Base-by-base conservation (phyloP, 352 stramenopile genomes). In the Blastocystis sp. region DNA sequence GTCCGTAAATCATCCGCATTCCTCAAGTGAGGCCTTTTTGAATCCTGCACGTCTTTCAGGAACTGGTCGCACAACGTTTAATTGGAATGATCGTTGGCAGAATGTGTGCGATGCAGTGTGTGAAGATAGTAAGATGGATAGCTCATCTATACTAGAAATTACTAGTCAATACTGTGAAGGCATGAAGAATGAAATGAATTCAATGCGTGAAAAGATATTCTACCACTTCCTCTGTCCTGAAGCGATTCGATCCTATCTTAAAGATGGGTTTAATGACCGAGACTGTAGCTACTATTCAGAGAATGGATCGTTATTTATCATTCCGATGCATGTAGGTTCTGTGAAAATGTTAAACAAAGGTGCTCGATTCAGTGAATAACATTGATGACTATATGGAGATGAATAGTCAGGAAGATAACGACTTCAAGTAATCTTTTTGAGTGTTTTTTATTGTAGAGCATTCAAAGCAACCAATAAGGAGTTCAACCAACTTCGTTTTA, bases 51-150 rank as follows among this genome's bases (percentile, higher is more conserved):
- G 73, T 24, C 24, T 85, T 20, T 85, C 73, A 3, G 43, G 66
- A 16, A 24, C 53, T 5, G 50, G 47, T 3, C n/a, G 3, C 1
- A 50, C 3, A 3, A 18, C 50, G n/a, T 34, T 47, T 6, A 85
- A 7, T 11, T 85, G 73, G 73, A 85, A 85, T 43, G 73, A 85
- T 18, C 20, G 45, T 9, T 85, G 73, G 73, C 73, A 85, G 73
- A 69, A 68, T 9, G 26, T 85, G 0, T 85, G 73, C 56, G 73
- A 85, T 45, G n/a, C 20, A 2, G 50, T 30, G 3, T 54, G 47
- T 24, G 53, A 45, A 30, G 34, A 85, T 45, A n/a, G n/a, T 18
- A 16, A 20, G 20, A 62, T 45, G 39, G 45, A 75, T 37, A 47
- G n/a, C 20, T 24, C n/a, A 45, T 43, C 64, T 4, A 4, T 78